Conservation (phyloP, 805 yeast genomes). For the Yarrowia sp. region DNA sequence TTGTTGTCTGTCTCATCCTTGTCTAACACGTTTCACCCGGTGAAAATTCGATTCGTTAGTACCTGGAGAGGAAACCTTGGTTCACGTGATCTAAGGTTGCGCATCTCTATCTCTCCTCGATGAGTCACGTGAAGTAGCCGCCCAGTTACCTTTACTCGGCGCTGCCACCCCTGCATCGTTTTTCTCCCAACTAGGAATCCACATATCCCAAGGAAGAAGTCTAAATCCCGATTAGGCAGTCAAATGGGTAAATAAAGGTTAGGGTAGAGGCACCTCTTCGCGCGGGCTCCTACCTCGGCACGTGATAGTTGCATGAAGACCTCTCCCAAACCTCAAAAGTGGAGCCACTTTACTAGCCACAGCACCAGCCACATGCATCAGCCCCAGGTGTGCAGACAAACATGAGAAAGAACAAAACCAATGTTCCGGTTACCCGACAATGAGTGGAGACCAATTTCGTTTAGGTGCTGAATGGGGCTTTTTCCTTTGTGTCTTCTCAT, state of each 20-base stretch:
- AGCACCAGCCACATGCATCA: conserved; percentile 12
- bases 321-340: neutral
- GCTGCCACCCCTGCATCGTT: conserved; percentile 32
- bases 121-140: conserved; percentile 28
- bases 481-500: no score
- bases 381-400: conserved; percentile 13
- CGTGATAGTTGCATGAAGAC: neutral
- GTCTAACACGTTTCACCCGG: conserved; percentile 2
- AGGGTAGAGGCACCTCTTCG: conserved; percentile 9
- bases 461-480: no score
- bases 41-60: conserved; percentile 11
- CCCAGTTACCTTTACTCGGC: conserved; percentile 33
- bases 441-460: neutral
- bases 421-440: conserved; percentile 23
- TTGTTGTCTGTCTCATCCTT: neutral
- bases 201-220: conserved; percentile 25
- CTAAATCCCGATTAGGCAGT: conserved; percentile 20
- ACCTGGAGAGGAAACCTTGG: neutral
- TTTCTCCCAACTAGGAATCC: conserved; percentile 18
- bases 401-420: neutral
- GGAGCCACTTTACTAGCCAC: conserved; percentile 25
- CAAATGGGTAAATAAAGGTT: conserved; percentile 34
- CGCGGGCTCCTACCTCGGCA: conserved; percentile 16
- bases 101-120: neutral
- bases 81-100: conserved; percentile 16